phyloP scores from a whole-genome alignment of 129 eudicot genomes.

The Arctium lappa region DNA sequence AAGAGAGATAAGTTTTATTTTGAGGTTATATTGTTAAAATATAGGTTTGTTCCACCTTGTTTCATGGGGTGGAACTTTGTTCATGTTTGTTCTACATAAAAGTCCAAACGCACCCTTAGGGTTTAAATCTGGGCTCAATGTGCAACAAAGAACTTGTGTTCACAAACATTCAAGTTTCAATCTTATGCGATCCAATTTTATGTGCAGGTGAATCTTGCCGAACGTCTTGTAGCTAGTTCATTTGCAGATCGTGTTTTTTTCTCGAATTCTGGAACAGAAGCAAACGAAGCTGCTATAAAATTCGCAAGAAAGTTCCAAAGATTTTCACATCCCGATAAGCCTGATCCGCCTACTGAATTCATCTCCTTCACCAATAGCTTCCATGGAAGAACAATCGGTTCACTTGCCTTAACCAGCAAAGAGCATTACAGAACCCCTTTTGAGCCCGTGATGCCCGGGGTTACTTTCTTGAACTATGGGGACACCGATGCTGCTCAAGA shows the following conservation, averaged over 20 bases:
- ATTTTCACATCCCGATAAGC: slow-evolving; percentile 37
- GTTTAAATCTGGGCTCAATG: too few relatives aligned
- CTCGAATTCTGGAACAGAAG: slow-evolving; percentile 87
- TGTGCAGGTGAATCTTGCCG: slow-evolving; percentile 74
- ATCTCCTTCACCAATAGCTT: slow-evolving; percentile 75
- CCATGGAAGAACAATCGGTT: slow-evolving; percentile 92
- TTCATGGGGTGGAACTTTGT: too few relatives aligned
- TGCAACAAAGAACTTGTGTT: too few relatives aligned
- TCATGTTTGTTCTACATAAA: too few relatives aligned
- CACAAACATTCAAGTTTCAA: background rate
- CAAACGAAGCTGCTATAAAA: slow-evolving; percentile 90
- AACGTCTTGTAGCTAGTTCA: slow-evolving; percentile 65
- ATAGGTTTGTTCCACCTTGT: too few relatives aligned
- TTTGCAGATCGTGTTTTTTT: slow-evolving; percentile 92
- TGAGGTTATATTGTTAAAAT: too few relatives aligned
- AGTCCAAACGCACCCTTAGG: too few relatives aligned
- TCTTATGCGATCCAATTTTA: background rate
- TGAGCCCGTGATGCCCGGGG: slow-evolving; percentile 93
- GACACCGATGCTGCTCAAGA: slow-evolving; percentile 52
- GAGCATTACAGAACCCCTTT: slow-evolving; percentile 86
- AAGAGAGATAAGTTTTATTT: too few relatives aligned
- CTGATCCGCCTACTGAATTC: slow-evolving; percentile 56
- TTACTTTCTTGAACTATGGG: slow-evolving; percentile 72
- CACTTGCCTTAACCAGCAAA: slow-evolving; percentile 91
- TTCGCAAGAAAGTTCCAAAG: slow-evolving; percentile 83